Base-by-base conservation (phyloP, 805 yeast genomes). In the Starmerella bombi region DNA sequence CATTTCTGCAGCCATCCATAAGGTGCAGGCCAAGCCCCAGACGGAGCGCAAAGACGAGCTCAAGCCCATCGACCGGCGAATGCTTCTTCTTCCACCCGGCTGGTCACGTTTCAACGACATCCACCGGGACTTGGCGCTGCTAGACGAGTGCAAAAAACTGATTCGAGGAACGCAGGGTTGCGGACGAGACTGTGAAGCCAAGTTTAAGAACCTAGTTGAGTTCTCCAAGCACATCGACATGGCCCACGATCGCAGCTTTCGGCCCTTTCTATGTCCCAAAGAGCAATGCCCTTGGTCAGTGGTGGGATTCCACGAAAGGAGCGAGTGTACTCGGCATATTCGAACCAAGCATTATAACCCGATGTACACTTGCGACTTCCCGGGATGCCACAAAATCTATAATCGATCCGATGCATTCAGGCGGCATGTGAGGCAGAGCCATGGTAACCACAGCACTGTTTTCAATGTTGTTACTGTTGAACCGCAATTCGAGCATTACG, bases 131-230 rank as follows among this genome's bases (percentile, higher is more conserved):
- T 34, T 43, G 4, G 30, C 12, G 18, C 37, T 47, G 34, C 40
- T 30, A 10, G 36, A 37, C 17, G 50, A 45, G 40, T 45, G 49
- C 40, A 34, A 32, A 20, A 42, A 44, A 15, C 42, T 45, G 4
- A 45, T 47, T n/a, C 42, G 50, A 4, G 50, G 50, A 23, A 42
- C 47, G 16, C 50, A 47, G 29, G 50, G 50, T 32, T 47, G 50
- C 27, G 50, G 50, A 8, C 50, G 50, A 27, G 46, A 45, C 25
- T 47, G 50, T 38, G 45, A 40, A 32, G 44, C 42, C 23, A 36
- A 38, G 32, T 49, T 44, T 41, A 29, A 42, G 32, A 43, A 36
- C 16, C 35, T 44, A 12, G 25, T 44, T 21, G 42, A 42, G 32
- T 44, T 44, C 19, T 44, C 45, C 15, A 28, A 37, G 22, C 49